Percentiles rank a stretch among this genome's conserved stretches.
Evolutionary conservation across 2,329 filamentous ascomycete species (phyloP).

Genomic region (Amauroascus verrucosus): DNA sequence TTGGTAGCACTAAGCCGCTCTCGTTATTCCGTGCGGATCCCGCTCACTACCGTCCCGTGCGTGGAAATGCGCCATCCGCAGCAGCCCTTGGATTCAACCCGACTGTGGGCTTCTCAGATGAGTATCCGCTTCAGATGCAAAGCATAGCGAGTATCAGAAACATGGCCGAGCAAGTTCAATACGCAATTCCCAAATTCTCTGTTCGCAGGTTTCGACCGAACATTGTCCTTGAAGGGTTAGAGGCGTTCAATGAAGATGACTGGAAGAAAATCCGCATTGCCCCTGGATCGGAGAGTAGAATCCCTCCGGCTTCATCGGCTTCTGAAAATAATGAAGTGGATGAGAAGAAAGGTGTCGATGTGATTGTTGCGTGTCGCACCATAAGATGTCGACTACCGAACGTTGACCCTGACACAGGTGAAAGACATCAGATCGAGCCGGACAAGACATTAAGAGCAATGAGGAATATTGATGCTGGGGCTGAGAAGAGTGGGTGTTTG

Average conservation of each 20-base stretch:
- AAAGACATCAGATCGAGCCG: conserved; percentile 40
- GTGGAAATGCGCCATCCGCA: conserved; percentile 45
- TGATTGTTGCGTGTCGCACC: conserved; percentile 47
- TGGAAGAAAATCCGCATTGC: conserved; percentile 45
- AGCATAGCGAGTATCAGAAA: conserved; percentile 46
- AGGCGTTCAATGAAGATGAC: conserved; percentile 46
- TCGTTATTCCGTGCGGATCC: conserved; percentile 46
- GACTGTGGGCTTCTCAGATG: conserved; percentile 47
- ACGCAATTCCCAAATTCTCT: conserved; percentile 36
- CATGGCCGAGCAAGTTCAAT: conserved; percentile 36
- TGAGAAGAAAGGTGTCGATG: conserved; percentile 24
- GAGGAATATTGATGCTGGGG: conserved; percentile 43
- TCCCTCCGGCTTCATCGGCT: neutral
- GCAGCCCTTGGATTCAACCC: conserved; percentile 44
- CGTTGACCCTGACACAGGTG: conserved; percentile 46
- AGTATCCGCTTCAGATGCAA: conserved; percentile 49
- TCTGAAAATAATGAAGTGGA: neutral
- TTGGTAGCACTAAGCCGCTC: conserved; percentile 39
- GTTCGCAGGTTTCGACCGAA: conserved; percentile 50
- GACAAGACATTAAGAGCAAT: conserved; percentile 41
- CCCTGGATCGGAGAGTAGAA: conserved; percentile 18
- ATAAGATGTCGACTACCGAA: conserved; percentile 50
- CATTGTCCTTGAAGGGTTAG: conserved; percentile 45
- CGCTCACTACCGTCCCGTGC: conserved; percentile 39
- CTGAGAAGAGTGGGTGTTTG: conserved; percentile 40